A percentile compares a stretch with the other conserved stretches of the same genome.
These are phyloP conservation scores for Stagonosporopsis cucurbitacearum DNA, from an alignment of 2,329 filamentous ascomycete species.

Conservation along the genomic window DNA sequence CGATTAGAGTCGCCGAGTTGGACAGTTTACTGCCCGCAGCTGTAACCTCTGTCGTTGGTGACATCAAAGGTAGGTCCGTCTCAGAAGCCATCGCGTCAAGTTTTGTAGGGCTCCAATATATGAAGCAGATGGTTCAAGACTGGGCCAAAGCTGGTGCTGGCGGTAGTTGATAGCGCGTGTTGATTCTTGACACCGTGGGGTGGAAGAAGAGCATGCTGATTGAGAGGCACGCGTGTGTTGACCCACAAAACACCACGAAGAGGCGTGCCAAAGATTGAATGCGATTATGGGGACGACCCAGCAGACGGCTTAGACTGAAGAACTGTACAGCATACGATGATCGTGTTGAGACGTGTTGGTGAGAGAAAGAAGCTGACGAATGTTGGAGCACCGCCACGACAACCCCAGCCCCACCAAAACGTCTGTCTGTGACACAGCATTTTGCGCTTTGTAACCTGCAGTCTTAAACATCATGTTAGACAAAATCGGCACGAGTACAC, in stretches of 20 bases:
- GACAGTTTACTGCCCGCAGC: neutral
- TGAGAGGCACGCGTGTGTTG: neutral
- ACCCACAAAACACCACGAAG: neutral
- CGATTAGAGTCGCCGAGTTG: neutral
- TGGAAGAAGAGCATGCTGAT: slow-evolving; percentile 12
- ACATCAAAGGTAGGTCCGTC: neutral
- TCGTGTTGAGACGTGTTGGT: slow-evolving; percentile 6
- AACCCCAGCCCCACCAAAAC: neutral
- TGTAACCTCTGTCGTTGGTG: neutral
- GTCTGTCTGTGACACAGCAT: neutral
- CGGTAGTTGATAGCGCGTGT: neutral
- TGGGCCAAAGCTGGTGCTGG: neutral
- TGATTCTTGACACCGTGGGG: neutral
- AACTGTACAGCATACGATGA: neutral
- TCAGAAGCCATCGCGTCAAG: neutral
- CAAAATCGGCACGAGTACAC: neutral
- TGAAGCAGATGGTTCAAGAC: neutral
- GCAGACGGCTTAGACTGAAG: neutral
- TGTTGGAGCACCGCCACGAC: neutral
- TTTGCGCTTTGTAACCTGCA: neutral
- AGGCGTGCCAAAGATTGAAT: neutral
- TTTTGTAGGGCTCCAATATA: neutral
- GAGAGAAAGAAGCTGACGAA: neutral
- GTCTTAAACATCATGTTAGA: neutral
- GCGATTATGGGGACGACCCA: neutral